A percentile compares a stretch with the other conserved stretches of the same genome.
phyloP scores from a whole-genome alignment of 2,329 filamentous ascomycete species.

The Sclerotinia sclerotiorum region DNA sequence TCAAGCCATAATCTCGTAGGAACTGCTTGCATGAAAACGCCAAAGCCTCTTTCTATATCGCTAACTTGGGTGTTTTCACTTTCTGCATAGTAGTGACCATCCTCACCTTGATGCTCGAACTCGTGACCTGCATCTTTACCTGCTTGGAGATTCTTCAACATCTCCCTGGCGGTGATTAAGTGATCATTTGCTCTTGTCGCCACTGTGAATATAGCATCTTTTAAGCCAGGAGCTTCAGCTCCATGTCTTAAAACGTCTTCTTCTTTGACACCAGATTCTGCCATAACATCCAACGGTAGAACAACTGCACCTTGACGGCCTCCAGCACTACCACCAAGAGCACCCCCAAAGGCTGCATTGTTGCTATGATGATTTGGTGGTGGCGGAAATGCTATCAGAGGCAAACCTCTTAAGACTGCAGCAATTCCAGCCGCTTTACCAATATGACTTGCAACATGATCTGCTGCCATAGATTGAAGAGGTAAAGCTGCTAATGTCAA shows the following conservation, averaged over 20 bases:
- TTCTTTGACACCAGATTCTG: conserved; percentile 74
- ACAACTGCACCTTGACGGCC: conserved; percentile 65
- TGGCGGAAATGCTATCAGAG: conserved; percentile 78
- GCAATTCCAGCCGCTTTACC: conserved; percentile 91
- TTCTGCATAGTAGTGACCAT: conserved; percentile 57
- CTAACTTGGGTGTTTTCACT: conserved; percentile 44
- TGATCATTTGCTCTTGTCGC: conserved; percentile 95
- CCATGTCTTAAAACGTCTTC: conserved; percentile 86
- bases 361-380: conserved; percentile 57
- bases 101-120: conserved; percentile 83
- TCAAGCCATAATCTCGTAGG: conserved; percentile 77
- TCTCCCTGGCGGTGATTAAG: conserved; percentile 87
- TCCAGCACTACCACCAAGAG: conserved; percentile 42
- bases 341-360: conserved; percentile 45
- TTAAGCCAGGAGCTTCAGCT: conserved; percentile 73
- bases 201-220: conserved; percentile 87
- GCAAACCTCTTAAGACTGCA: conserved; percentile 81
- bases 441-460: conserved; percentile 92
- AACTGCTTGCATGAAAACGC: conserved; percentile 77
- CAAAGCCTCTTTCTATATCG: conserved; percentile 68
- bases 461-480: conserved; percentile 77
- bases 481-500: conserved; percentile 78
- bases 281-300: conserved; percentile 87
- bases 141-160: conserved; percentile 76
- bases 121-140: conserved; percentile 78